A percentile compares a stretch with the other conserved stretches of the same genome.
Conservation (phyloP, 2,329 filamentous ascomycete genomes). For the Fusarium brachygibbosum region DNA sequence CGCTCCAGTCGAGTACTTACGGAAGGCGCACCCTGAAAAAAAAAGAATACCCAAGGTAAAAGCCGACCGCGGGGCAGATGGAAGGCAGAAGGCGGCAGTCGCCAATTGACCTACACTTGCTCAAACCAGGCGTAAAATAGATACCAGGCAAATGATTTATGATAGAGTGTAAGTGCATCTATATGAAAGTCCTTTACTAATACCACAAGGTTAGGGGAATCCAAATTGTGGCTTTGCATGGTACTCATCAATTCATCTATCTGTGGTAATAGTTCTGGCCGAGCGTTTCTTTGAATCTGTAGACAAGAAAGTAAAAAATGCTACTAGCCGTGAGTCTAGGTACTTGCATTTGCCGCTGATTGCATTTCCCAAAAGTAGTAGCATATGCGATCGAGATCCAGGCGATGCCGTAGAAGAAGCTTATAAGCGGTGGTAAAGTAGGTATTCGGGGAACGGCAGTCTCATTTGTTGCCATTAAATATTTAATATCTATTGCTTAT, state of each 20-base stretch:
- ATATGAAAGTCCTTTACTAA: not conserved
- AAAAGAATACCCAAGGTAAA: constrained; percentile 24
- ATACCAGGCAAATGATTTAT: too few relatives aligned
- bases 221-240: not conserved
- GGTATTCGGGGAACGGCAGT: not conserved
- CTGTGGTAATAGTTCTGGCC: not conserved
- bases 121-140: not conserved
- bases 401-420: constrained; percentile 3
- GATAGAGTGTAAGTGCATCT: too few relatives aligned
- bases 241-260: not conserved
- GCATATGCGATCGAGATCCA: constrained; percentile 37
- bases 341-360: constrained; percentile 27
- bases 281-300: not conserved
- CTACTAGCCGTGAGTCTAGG: constrained; percentile 8
- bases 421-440: constrained; percentile 7
- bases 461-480: not conserved
- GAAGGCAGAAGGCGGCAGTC: not conserved
- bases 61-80: constrained; percentile 18
- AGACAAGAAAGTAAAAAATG: constrained; percentile 3
- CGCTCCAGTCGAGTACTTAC: constrained; percentile 7
- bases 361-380: constrained; percentile 13
- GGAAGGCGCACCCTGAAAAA: constrained; percentile 35
- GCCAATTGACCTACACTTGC: not conserved
- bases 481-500: not conserved
- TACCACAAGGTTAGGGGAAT: not conserved